Evolutionary conservation across 352 stramenopile species (phyloP).

Genomic region (Bremia lactucae): DNA sequence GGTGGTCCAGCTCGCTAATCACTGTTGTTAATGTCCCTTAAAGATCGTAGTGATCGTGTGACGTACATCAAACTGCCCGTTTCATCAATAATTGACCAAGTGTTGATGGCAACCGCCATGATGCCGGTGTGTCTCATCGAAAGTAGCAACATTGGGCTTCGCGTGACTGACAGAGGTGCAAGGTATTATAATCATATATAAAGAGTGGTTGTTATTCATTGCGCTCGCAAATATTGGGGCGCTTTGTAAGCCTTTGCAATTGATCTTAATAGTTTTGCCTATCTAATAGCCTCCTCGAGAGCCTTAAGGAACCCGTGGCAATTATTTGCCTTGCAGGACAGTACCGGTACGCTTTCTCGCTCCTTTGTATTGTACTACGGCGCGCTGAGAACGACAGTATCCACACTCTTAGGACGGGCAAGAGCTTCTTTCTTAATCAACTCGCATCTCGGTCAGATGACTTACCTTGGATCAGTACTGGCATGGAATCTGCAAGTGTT

Average conservation of each 20-base stretch:
- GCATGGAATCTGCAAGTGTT: conserved; percentile 1
- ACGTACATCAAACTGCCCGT: conserved; percentile 3
- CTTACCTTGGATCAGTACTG: conserved; percentile 9
- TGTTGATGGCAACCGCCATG: conserved; percentile 2
- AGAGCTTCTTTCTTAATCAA: conserved; percentile 85
- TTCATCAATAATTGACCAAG: conserved; percentile 5
- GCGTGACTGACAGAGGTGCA: conserved; percentile 39
- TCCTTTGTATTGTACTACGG: not conserved
- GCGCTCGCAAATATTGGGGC: not conserved
- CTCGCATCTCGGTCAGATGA: conserved; percentile 27
- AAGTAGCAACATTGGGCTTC: conserved; percentile 36
- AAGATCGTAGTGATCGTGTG: conserved; percentile 20
- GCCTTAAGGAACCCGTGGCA: conserved; percentile 54
- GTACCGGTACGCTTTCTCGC: conserved; percentile 38
- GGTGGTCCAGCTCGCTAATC: conserved; percentile 62
- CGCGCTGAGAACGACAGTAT: not conserved
- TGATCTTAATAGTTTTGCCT: conserved; percentile 1
- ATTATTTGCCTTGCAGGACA: conserved; percentile 72
- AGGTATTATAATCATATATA: conserved; percentile 15
- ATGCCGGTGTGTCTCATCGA: conserved; percentile 54
- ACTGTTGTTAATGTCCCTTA: conserved; percentile 12
- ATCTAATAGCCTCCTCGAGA: conserved; percentile 40
- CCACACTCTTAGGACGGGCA: conserved; percentile 46
- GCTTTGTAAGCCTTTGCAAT: not conserved
- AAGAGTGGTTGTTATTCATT: not conserved